These are phyloP conservation scores for Colletotrichum tropicicola DNA, from an alignment of 2,329 filamentous ascomycete species.

Conservation along the genomic window DNA sequence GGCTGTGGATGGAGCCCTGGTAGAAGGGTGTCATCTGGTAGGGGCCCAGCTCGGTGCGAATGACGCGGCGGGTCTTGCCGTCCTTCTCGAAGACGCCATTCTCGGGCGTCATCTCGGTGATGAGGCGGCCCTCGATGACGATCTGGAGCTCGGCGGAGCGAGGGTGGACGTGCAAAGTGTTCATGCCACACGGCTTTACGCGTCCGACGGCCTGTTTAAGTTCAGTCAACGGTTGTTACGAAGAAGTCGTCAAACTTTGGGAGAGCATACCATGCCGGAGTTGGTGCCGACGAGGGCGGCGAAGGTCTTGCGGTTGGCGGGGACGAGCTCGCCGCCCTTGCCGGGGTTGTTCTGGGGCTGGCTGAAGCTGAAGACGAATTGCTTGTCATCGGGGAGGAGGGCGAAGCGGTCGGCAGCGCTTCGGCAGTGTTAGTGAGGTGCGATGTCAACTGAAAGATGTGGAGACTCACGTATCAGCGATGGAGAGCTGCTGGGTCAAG, in stretches of 20 bases:
- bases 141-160: slow-evolving; percentile 63
- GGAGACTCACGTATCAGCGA: slow-evolving; percentile 48
- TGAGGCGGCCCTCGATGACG: slow-evolving; percentile 56
- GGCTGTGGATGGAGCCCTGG: slow-evolving; percentile 62
- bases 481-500: slow-evolving; percentile 46
- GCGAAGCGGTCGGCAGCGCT: slow-evolving; percentile 53
- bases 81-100: slow-evolving; percentile 55
- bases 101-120: slow-evolving; percentile 62
- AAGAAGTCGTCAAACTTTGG: too few species aligned
- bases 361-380: slow-evolving; percentile 62
- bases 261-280: slow-evolving; percentile 47
- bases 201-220: slow-evolving; percentile 51
- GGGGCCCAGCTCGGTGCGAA: slow-evolving; percentile 45
- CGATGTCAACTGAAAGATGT: too few species aligned
- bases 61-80: slow-evolving; percentile 40
- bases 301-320: slow-evolving; percentile 65
- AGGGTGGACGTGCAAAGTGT: slow-evolving; percentile 65
- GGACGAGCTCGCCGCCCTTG: slow-evolving; percentile 57
- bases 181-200: slow-evolving; percentile 62
- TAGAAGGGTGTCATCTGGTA: slow-evolving; percentile 64
- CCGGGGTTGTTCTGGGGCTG: slow-evolving; percentile 39
- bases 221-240: not conserved
- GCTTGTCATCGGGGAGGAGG: slow-evolving; percentile 51
- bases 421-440: slow-evolving; percentile 28
- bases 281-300: slow-evolving; percentile 63